Percentiles rank a stretch among this genome's conserved stretches.
These are phyloP conservation scores for Ustilago sp. DNA, from an alignment of 1,284 basidiomycete genomes.

Conservation along the genomic window DNA sequence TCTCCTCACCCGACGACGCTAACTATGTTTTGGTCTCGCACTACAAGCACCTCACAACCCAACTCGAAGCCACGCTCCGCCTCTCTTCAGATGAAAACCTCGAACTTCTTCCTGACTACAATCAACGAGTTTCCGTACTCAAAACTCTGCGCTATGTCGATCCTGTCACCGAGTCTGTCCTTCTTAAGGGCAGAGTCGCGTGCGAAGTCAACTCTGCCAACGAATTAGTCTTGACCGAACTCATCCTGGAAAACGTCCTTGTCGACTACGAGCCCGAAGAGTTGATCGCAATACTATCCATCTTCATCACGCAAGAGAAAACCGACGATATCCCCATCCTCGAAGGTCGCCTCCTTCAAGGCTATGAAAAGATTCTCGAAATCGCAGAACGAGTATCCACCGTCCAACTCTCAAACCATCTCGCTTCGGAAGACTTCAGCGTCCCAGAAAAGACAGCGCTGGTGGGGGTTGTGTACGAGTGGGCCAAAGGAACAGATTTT, in stretches of 20 bases:
- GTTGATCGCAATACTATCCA: slow-evolving; percentile 94
- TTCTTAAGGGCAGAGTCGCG: slow-evolving; percentile 95
- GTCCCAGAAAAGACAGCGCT: slow-evolving; percentile 74
- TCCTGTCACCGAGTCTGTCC: slow-evolving; percentile 83
- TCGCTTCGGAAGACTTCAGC: slow-evolving; percentile 71
- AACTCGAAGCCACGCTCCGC: slow-evolving; percentile 73
- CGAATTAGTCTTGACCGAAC: slow-evolving; percentile 86
- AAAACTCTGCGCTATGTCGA: slow-evolving; percentile 77
- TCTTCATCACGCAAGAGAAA: slow-evolving; percentile 98
- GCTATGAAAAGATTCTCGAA: slow-evolving; percentile 80
- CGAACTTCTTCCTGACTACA: slow-evolving; percentile 95
- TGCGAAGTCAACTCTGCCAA: slow-evolving; percentile 99
- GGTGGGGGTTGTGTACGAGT: slow-evolving; percentile 96
- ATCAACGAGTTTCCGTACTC: slow-evolving; percentile 90
- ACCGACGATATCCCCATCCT: slow-evolving; percentile 86
- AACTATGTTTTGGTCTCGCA: slow-evolving; percentile 83
- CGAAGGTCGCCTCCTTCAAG: slow-evolving; percentile 78
- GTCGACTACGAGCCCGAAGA: slow-evolving; percentile 92
- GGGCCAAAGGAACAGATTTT: slow-evolving; percentile 98
- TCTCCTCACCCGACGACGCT: slow-evolving; percentile 71
- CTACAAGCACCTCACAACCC: slow-evolving; percentile 79
- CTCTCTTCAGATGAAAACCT: slow-evolving; percentile 84
- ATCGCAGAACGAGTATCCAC: slow-evolving; percentile 86
- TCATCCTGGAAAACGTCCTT: slow-evolving; percentile 94
- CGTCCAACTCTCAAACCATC: slow-evolving; percentile 78